Evolutionary conservation across 116 monocot species (phyloP).

Genomic region (Cymodocea nodosa): DNA sequence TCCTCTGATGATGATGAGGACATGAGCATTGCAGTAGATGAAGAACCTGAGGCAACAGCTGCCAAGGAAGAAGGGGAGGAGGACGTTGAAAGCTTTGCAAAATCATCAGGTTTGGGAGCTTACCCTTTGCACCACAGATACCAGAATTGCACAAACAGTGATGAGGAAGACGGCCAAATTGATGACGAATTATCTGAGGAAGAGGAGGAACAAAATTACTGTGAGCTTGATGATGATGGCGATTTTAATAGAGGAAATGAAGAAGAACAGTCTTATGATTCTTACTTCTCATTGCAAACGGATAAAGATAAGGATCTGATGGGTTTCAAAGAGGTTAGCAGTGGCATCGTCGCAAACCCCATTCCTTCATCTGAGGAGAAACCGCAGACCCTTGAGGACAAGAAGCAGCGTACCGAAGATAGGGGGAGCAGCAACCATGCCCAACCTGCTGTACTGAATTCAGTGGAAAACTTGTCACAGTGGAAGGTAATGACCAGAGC

Average conservation of each 20-base stretch:
- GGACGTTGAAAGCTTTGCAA: not conserved
- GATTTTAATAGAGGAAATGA: slow-evolving; percentile 6
- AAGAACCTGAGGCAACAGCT: not conserved
- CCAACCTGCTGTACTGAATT: slow-evolving; percentile 55
- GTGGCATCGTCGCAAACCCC: not conserved
- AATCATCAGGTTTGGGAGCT: slow-evolving; percentile 4
- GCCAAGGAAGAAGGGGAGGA: slow-evolving; percentile 7
- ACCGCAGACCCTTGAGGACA: not conserved
- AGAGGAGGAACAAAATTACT: slow-evolving; percentile 7
- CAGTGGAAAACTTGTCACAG: slow-evolving; percentile 70
- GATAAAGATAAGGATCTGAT: slow-evolving; percentile 20
- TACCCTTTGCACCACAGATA: slow-evolving; percentile 57
- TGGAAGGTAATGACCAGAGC: slow-evolving; percentile 50
- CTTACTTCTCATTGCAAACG: slow-evolving; percentile 52
- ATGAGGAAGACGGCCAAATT: slow-evolving; percentile 20
- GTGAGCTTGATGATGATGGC: slow-evolving; percentile 24
- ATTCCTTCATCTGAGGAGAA: slow-evolving; percentile 3
- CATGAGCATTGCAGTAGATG: not conserved
- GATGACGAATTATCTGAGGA: not conserved
- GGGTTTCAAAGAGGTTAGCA: slow-evolving; percentile 23
- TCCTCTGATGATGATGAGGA: slow-evolving; percentile 8
- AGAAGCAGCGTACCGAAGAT: too few species aligned
- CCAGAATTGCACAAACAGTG: slow-evolving; percentile 40
- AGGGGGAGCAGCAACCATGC: slow-evolving; percentile 51
- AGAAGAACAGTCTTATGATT: slow-evolving; percentile 81